phyloP scores from a whole-genome alignment of 768 basidiomycete genomes.

The Neoboletus brunneissimus region DNA sequence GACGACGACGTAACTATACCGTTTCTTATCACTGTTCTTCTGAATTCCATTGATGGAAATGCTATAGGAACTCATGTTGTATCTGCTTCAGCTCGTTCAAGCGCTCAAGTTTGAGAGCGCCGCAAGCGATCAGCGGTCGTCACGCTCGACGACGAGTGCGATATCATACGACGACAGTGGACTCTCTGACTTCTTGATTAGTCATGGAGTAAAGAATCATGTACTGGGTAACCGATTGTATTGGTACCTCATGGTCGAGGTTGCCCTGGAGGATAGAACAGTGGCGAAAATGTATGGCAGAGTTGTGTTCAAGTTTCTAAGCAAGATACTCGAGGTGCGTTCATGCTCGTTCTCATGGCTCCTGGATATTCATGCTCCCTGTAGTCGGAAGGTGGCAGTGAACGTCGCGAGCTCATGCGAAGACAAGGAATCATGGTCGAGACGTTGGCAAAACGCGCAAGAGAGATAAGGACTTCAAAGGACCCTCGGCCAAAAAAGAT shows the following conservation, averaged over 20 bases:
- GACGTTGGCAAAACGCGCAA: constrained; percentile 79
- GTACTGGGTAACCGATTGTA: constrained; percentile 89
- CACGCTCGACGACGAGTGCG: constrained; percentile 68
- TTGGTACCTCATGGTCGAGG: constrained; percentile 98
- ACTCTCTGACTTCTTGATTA: constrained; percentile 87
- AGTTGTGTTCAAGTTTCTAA: constrained; percentile 89
- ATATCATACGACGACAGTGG: constrained; percentile 91
- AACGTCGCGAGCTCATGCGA: constrained; percentile 84
- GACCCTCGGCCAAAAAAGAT: constrained; percentile 97
- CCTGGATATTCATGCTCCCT: neutral
- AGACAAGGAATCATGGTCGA: constrained; percentile 89
- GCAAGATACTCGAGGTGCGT: constrained; percentile 78
- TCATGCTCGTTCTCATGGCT: neutral
- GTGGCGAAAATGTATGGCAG: constrained; percentile 92
- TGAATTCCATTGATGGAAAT: neutral
- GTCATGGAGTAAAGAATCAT: constrained; percentile 76
- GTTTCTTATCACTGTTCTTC: neutral
- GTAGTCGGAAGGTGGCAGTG: constrained; percentile 71
- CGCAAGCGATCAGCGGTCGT: constrained; percentile 71
- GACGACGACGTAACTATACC: constrained; percentile 80
- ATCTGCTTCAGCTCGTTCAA: constrained; percentile 94
- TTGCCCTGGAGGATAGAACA: constrained; percentile 79
- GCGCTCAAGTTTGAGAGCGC: constrained; percentile 94
- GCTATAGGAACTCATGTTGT: constrained; percentile 81
- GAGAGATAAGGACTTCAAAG: constrained; percentile 84